Evolutionary conservation across 495 filamentous ascomycete genomes (phyloP), one percentile per base, ranked within the genome.

Genomic region (Aspergillus mulundensis): DNA sequence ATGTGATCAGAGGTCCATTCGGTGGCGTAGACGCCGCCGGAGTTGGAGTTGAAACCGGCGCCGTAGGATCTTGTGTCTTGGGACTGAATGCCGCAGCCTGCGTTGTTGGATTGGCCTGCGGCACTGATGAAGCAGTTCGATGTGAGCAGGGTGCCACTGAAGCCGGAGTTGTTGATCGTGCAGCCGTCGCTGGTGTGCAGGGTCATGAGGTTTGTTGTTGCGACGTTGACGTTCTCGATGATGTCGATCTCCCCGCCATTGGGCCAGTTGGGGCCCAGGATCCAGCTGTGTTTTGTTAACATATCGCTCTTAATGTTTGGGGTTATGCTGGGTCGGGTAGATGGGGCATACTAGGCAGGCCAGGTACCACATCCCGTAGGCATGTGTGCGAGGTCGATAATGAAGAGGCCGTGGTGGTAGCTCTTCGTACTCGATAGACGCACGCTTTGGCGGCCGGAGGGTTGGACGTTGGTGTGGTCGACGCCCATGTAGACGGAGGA

Each of bases 211-310:
- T 88, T 86, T 25, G 70, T 68, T 32, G 70, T 61, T 14, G 73
- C 65, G 23, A 69, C 62, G 73, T 88, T 87, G 48, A 84, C 84
- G 38, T 85, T 82, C 67, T 90, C 87, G 70, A 91, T 85, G 44
- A 90, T 78, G 54, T 90, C 87, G 61, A 89, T 85, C 64, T 90
- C 86, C 53, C 87, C 87, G 59, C 82, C 74, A n/a, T 66, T 66
- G 21, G 87, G 87, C 87, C 87, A 90, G 73, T 82, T 73, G 32
- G 66, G 56, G 51, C 81, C 81, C 34, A 81, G 67, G 54, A 79
- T 72, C 76, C 78, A 81, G 70, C 76, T 77, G 34, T 23, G 30
- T 19, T 14, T 1, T 14, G 34, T 59, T 59, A 63, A 56, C 44
- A 0, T 40, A 15, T 2, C 8, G 4, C 14, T 40, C 5, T 16